These are phyloP conservation scores for Pythium scleroteichum DNA, from an alignment of 352 stramenopile species.

Conservation along the genomic window DNA sequence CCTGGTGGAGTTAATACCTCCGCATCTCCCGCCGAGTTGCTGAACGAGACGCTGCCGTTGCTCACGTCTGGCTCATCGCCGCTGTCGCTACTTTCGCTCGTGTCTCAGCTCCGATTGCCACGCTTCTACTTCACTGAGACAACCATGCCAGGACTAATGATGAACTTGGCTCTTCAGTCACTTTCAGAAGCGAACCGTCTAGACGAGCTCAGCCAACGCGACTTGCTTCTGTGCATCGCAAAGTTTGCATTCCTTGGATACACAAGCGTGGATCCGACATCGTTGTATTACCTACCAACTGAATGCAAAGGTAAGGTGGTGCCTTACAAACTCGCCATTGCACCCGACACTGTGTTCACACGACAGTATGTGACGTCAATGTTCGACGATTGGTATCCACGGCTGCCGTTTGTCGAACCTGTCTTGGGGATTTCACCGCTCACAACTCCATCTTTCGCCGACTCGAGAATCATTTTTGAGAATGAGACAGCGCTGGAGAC, in stretches of 20 bases:
- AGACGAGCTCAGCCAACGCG: conserved; percentile 38
- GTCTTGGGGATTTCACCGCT: conserved; percentile 45
- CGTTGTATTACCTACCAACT: conserved; percentile 43
- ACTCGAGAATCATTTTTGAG: conserved; percentile 62
- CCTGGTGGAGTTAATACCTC: background rate
- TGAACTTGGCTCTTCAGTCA: conserved; percentile 51
- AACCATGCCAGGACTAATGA: conserved; percentile 59
- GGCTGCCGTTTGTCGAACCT: conserved; percentile 42
- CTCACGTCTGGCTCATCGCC: conserved; percentile 21
- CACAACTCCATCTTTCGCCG: conserved; percentile 49
- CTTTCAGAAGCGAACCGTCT: conserved; percentile 48
- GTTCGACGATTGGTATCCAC: conserved; percentile 61
- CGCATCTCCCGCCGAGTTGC: conserved; percentile 13
- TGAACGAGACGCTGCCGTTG: conserved; percentile 24
- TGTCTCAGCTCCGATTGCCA: conserved; percentile 38
- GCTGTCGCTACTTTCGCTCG: conserved; percentile 29
- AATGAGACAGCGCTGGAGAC: conserved; percentile 51
- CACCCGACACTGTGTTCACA: conserved; percentile 68
- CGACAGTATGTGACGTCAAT: conserved; percentile 52
- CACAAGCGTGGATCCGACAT: conserved; percentile 39
- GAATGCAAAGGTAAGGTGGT: conserved; percentile 56
- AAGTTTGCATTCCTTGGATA: conserved; percentile 56
- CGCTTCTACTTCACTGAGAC: conserved; percentile 71
- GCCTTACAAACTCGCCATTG: conserved; percentile 75
- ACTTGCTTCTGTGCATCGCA: conserved; percentile 43